phyloP scores from a whole-genome alignment of 2,329 filamentous ascomycete genomes.

The Sporothrix protearum region DNA sequence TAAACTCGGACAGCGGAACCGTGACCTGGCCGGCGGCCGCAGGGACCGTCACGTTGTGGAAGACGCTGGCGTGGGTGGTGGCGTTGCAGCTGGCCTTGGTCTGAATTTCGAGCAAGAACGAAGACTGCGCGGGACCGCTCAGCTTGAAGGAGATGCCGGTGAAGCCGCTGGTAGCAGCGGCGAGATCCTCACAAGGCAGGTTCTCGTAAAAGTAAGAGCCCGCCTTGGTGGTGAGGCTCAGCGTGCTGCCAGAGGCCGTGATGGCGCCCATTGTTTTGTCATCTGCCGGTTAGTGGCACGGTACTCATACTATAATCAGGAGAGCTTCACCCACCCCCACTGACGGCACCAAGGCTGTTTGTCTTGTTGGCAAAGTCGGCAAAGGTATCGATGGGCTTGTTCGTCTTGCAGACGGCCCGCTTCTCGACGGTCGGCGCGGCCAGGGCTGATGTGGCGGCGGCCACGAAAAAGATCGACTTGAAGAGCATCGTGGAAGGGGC shows the following conservation, averaged over 20 bases:
- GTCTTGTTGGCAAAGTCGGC: slow-evolving; percentile 31
- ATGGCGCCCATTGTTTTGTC: slow-evolving; percentile 42
- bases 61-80: slow-evolving; percentile 38
- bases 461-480: background rate
- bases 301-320: background rate
- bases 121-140: slow-evolving; percentile 39
- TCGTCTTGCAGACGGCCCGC: slow-evolving; percentile 31
- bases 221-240: slow-evolving; percentile 49
- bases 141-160: slow-evolving; percentile 46
- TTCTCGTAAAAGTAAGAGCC: slow-evolving; percentile 54
- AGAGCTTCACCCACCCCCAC: slow-evolving; percentile 30
- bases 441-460: background rate
- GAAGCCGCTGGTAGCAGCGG: slow-evolving; percentile 42
- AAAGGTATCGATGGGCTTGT: slow-evolving; percentile 35
- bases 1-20: slow-evolving; percentile 25
- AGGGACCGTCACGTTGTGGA: slow-evolving; percentile 23
- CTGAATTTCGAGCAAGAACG: slow-evolving; percentile 26
- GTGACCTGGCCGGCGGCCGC: slow-evolving; percentile 17
- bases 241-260: slow-evolving; percentile 42
- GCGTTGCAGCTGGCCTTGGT: slow-evolving; percentile 24
- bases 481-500: background rate
- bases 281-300: background rate
- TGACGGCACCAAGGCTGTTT: slow-evolving; percentile 32
- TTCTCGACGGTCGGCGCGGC: background rate
- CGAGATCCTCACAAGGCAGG: slow-evolving; percentile 46